Evolutionary conservation across 148 eudicot genomes (phyloP), one percentile per base, ranked within the genome.

Genomic region (Diospyros lotus): DNA sequence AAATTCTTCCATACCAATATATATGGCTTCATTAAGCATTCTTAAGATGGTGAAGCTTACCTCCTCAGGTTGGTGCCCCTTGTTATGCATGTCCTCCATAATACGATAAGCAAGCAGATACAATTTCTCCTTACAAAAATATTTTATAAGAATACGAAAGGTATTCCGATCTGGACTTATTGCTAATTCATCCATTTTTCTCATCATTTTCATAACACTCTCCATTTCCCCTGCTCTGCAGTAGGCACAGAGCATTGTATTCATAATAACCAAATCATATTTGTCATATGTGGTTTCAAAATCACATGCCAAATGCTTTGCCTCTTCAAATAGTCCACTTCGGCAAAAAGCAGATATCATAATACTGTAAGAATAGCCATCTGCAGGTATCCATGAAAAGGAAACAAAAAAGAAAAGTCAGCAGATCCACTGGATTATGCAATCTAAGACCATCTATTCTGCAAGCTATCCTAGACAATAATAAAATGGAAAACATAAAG

Each of bases 171-270:
- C 98, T 78, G 98, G 98, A 81, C 75, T 82, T 68, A 93, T 86
- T 64, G 91, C 91, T 61, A 87, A 80, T 74, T 84, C 86, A 69
- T 93, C 98, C 97, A 93, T 89, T 84, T 89, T 93, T 83, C 80
- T 88, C 90, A 93, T 77, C 74, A 82, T 83, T 69, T 86, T 87
- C 98, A 91, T 93, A 6, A 93, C 97, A 75, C 82, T 84, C 75
- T 93, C 94, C 94, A 93, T 91, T 80, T 91, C 93, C 18, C 97
- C 89, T 58, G 88, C 79, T 87, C 94, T 86, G 85, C 98, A 93
- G 82, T 91, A 91, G 75, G 98, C 94, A 83, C 91, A 88, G 52
- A 93, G 89, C 93, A 93, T 82, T 13, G 89, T 80, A 78, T 93
- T 93, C 82, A 87, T 81, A 63, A 91, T 86, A 61, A 91, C 93